These are phyloP conservation scores for Aspergillus aculeatus DNA, from an alignment of 2,329 filamentous ascomycete species.

Conservation along the genomic window DNA sequence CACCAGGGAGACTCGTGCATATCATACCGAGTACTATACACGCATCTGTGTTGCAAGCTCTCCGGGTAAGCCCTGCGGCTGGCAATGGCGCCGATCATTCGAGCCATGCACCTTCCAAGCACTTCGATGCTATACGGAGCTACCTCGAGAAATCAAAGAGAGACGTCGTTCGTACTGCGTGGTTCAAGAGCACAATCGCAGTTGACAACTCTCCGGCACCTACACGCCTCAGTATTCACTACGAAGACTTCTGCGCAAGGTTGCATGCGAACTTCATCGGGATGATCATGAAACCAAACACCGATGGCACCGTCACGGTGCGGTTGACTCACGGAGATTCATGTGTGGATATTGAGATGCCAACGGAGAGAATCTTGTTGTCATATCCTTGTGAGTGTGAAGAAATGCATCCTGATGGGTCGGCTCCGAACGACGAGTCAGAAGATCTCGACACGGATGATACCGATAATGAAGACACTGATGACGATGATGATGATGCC, in stretches of 20 bases:
- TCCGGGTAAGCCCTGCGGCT: neutral
- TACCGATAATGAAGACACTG: neutral
- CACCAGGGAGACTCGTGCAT: slow-evolving; percentile 55
- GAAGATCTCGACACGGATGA: neutral
- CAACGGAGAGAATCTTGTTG: slow-evolving; percentile 50
- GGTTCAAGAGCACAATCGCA: slow-evolving; percentile 21
- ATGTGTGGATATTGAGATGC: slow-evolving; percentile 51
- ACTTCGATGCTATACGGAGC: slow-evolving; percentile 11
- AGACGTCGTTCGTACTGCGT: slow-evolving; percentile 16
- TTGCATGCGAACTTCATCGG: slow-evolving; percentile 52
- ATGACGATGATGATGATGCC: neutral
- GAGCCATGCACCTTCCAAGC: slow-evolving; percentile 15
- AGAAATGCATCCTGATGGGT: slow-evolving; percentile 15
- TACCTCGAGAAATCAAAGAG: slow-evolving; percentile 22
- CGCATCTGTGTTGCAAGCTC: slow-evolving; percentile 9
- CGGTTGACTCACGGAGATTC: slow-evolving; percentile 52
- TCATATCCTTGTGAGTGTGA: slow-evolving; percentile 34
- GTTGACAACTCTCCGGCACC: slow-evolving; percentile 19
- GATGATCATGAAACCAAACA: slow-evolving; percentile 54
- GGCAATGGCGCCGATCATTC: slow-evolving; percentile 13
- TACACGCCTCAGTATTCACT: slow-evolving; percentile 19
- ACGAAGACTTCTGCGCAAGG: slow-evolving; percentile 11
- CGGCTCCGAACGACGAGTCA: neutral
- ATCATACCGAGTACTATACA: slow-evolving; percentile 37
- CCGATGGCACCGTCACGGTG: slow-evolving; percentile 55